Base-by-base conservation (phyloP, 495 filamentous ascomycete species). In the Hypoxylon lenormandii region DNA sequence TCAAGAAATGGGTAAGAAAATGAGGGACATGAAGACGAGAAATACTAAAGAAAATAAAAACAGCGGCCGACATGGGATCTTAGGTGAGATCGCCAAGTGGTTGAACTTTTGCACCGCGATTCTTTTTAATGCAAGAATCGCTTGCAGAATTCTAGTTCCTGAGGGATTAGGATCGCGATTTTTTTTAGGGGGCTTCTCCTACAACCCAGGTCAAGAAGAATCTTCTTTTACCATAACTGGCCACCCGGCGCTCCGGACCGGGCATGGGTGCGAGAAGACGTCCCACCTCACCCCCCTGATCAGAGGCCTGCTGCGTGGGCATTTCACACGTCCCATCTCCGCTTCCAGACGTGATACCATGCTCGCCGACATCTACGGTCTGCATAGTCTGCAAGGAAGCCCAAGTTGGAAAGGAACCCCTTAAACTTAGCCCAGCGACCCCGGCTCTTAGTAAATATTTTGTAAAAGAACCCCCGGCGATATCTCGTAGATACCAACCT, bases 11-110 rank as follows among this genome's bases (percentile, higher is more conserved):
- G 50, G 11, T 38, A 22, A 42, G 21, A n/a, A 67, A 52, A 21
- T 28, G 48, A 50, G 66, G 10, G 11, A 56, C 59, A 36, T 66
- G 33, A 52, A 52, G 45, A 48, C 11, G 18, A 48, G 37, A 52
- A 15, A 38, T 11, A 47, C 54, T 23, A 49, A 36, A 55, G 61
- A 13, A 58, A 62, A 33, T 72, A 74, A 45, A 66, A 64, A 12
- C 50, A 33, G 8, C 13, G 8, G 40, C 10, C 26, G 40, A 28
- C 53, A 33, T 33, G 30, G 53, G 21, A 26, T 43, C 22, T 46
- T 2, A 57, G 53, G 30, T 38, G 30, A 38, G 30, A 53, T 18
- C 36, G 16, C 30, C 42, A 13, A 6, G 5, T 15, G 40, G 23
- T 46, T 11, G n/a, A 36, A 57, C 4, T 45, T 56, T 56, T 28